These are phyloP conservation scores for Neofusicoccum ribis DNA, from an alignment of 2,329 filamentous ascomycete species.

Conservation along the genomic window DNA sequence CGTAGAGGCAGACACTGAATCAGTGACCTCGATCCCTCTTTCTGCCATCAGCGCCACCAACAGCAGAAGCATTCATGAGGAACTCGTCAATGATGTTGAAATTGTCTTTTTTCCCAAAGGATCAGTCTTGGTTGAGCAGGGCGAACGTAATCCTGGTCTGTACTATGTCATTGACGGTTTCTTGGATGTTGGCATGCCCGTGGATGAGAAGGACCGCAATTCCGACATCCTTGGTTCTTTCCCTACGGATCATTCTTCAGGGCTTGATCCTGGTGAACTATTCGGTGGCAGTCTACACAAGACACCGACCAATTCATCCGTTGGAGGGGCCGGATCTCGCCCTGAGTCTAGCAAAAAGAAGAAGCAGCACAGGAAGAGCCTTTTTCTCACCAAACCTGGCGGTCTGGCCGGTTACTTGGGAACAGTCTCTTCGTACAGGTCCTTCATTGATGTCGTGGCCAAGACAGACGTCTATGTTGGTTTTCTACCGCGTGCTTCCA, in stretches of 20 bases:
- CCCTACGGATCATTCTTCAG: constrained; percentile 30
- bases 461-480: constrained; percentile 99
- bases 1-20: constrained; percentile 82
- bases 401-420: constrained; percentile 93
- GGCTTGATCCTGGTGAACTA: constrained; percentile 38
- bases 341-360: constrained; percentile 38
- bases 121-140: constrained; percentile 91
- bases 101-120: constrained; percentile 97
- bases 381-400: constrained; percentile 92
- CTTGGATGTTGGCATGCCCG: constrained; percentile 84
- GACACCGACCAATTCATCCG: constrained; percentile 28
- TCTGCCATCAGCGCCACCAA: constrained; percentile 49
- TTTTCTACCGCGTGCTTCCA: constrained; percentile 79
- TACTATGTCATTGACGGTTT: constrained; percentile 99
- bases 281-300: constrained; percentile 26
- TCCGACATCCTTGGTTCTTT: constrained; percentile 47
- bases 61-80: constrained; percentile 59
- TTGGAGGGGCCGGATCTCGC: constrained; percentile 19
- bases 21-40: constrained; percentile 60
- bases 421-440: constrained; percentile 90
- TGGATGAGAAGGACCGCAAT: constrained; percentile 59
- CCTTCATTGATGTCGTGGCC: constrained; percentile 93
- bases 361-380: constrained; percentile 63
- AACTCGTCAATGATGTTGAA: constrained; percentile 88
- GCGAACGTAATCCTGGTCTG: constrained; percentile 90